A percentile compares a stretch with the other conserved stretches of the same genome.
Conservation (phyloP, 352 stramenopile genomes). For the Globisporangium viniferum region DNA sequence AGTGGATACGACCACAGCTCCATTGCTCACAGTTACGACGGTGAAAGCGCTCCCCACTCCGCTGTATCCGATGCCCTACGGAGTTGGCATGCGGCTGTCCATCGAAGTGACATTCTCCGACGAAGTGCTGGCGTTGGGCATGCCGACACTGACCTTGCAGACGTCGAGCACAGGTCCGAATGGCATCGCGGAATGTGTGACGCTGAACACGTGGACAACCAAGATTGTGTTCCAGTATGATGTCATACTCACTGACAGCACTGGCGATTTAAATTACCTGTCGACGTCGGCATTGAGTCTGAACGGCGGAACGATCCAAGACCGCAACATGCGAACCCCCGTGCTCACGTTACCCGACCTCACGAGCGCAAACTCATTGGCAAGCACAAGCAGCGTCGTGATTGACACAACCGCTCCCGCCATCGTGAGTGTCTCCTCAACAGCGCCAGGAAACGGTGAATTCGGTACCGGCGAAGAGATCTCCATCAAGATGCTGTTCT, state of each 20-base stretch:
- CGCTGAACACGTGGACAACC: conserved; percentile 52
- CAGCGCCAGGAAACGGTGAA: conserved; percentile 53
- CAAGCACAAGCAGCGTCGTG: conserved; percentile 45
- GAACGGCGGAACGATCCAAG: conserved; percentile 52
- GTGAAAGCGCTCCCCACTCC: conserved; percentile 40
- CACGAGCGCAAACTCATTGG: conserved; percentile 38
- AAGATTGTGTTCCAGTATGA: conserved; percentile 69
- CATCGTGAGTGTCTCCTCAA: conserved; percentile 52
- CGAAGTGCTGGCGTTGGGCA: conserved; percentile 58
- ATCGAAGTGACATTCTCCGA: conserved; percentile 79
- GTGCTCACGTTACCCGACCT: conserved; percentile 49
- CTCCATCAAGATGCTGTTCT: conserved; percentile 56
- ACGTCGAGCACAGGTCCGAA: conserved; percentile 35
- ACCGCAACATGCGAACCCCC: conserved; percentile 64
- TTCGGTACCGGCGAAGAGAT: conserved; percentile 70
- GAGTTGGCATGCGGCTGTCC: conserved; percentile 54
- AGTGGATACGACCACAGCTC: conserved; percentile 52
- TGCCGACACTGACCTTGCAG: conserved; percentile 49
- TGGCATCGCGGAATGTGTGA: conserved; percentile 53
- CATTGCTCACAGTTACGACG: conserved; percentile 40
- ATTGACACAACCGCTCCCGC: conserved; percentile 72
- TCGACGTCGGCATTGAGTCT: conserved; percentile 52
- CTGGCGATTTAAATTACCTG: conserved; percentile 58
- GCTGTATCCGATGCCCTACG: conserved; percentile 50
- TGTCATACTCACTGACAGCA: conserved; percentile 46